These are phyloP conservation scores for Mycena alexandri DNA, from an alignment of 768 basidiomycete species.

Conservation along the genomic window DNA sequence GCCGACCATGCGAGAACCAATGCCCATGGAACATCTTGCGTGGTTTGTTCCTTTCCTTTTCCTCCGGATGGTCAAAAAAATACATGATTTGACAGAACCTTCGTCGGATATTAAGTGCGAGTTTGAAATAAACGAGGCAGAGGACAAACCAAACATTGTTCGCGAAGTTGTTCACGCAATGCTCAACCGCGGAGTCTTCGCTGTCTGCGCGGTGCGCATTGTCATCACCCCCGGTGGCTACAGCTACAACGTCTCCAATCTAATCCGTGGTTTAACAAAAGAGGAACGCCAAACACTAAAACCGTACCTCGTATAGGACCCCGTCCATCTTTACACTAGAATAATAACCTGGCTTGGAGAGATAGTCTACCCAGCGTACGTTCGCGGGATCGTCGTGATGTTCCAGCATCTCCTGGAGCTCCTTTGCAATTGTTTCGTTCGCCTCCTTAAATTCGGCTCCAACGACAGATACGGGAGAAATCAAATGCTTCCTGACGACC, in stretches of 20 bases:
- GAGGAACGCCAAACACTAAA: neutral
- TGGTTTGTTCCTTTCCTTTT: conserved; percentile 36
- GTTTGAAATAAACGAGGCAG: neutral
- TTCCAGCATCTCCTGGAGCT: conserved; percentile 42
- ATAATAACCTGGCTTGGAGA: conserved; percentile 49
- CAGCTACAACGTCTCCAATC: conserved; percentile 33
- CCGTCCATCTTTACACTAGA: conserved; percentile 67
- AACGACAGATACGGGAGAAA: conserved; percentile 56
- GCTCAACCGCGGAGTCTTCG: conserved; percentile 54
- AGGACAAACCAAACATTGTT: conserved; percentile 69
- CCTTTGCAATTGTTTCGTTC: conserved; percentile 42
- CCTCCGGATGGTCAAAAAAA: conserved; percentile 60
- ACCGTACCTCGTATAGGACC: conserved; percentile 64
- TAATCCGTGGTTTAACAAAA: neutral
- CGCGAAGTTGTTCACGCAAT: conserved; percentile 67
- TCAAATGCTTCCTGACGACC: conserved; percentile 62
- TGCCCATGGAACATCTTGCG: conserved; percentile 76
- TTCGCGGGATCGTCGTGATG: conserved; percentile 53
- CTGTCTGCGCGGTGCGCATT: conserved; percentile 56
- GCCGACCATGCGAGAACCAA: conserved; percentile 74
- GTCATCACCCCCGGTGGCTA: conserved; percentile 64
- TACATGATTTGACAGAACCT: conserved; percentile 80
- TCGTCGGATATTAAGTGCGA: conserved; percentile 5
- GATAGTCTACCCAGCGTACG: conserved; percentile 46
- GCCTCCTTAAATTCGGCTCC: conserved; percentile 49